phyloP scores from a whole-genome alignment of 2,329 filamentous ascomycete species.

The Diaporthe sp. region DNA sequence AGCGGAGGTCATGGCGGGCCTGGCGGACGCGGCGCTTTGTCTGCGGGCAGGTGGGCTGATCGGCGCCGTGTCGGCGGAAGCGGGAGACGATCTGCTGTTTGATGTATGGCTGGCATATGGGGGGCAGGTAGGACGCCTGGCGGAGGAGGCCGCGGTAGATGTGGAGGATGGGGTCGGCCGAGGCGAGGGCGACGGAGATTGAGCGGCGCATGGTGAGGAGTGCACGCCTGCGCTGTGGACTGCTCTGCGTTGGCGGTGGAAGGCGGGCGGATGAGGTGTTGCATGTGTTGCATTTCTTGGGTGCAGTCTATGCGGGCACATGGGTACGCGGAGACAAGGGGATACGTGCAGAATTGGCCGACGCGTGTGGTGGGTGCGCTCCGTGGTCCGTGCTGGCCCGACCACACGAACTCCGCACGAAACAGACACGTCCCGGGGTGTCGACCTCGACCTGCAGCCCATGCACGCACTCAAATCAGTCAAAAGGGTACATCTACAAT shows the following conservation, averaged over 20 bases:
- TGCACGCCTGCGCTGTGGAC: slow-evolving; percentile 15
- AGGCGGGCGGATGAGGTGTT: not conserved
- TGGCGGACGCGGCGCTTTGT: slow-evolving; percentile 52
- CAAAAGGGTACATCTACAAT: slow-evolving; percentile 42
- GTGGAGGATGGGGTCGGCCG: slow-evolving; percentile 53
- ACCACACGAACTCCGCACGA: slow-evolving; percentile 41
- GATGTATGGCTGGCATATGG: slow-evolving; percentile 61
- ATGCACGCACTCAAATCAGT: slow-evolving; percentile 45
- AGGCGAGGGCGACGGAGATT: slow-evolving; percentile 51
- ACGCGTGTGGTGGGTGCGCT: slow-evolving; percentile 23
- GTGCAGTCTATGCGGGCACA: not conserved
- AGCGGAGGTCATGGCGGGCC: slow-evolving; percentile 60
- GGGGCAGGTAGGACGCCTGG: slow-evolving; percentile 72
- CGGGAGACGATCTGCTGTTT: slow-evolving; percentile 58
- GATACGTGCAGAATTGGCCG: not conserved
- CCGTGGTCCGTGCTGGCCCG: not conserved
- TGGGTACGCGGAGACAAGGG: not conserved
- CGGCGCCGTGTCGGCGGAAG: slow-evolving; percentile 59
- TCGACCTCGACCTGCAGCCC: slow-evolving; percentile 46
- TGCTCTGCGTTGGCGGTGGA: not conserved
- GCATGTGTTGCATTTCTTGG: not conserved
- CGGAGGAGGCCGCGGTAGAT: slow-evolving; percentile 73
- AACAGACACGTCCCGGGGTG: slow-evolving; percentile 41
- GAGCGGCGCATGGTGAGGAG: slow-evolving; percentile 52
- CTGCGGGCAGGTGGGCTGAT: slow-evolving; percentile 42